A percentile compares a stretch with the other conserved stretches of the same genome.
Conservation (phyloP, 1,139 yeast genomes). For the Candida sanyaensis region DNA sequence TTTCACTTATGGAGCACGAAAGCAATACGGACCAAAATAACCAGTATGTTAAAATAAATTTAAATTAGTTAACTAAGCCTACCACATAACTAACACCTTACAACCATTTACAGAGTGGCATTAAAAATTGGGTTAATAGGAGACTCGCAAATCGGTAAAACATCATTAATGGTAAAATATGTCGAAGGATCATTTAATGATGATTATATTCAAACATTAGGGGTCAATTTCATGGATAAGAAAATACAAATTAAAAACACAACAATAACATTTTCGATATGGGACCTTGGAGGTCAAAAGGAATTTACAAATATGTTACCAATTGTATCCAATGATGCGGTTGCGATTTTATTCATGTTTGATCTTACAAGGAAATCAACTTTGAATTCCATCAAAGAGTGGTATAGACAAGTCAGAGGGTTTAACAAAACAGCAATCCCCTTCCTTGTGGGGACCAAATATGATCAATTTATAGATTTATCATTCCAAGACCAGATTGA, state of each 20-base stretch:
- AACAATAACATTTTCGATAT: slow-evolving; percentile 86
- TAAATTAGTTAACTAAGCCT: background rate
- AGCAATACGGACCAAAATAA: slow-evolving; percentile 26
- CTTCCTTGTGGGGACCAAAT: slow-evolving; percentile 90
- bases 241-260: slow-evolving; percentile 85
- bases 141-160: slow-evolving; percentile 97
- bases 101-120: slow-evolving; percentile 51
- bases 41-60: slow-evolving; percentile 31
- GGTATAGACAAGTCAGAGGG: slow-evolving; percentile 94
- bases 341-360: slow-evolving; percentile 89
- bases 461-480: slow-evolving; percentile 81
- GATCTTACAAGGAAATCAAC: slow-evolving; percentile 89
- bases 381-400: slow-evolving; percentile 82
- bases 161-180: slow-evolving; percentile 94
- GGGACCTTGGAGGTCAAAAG: slow-evolving; percentile 97
- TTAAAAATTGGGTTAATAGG: slow-evolving; percentile 93
- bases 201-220: slow-evolving; percentile 89
- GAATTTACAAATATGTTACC: slow-evolving; percentile 98
- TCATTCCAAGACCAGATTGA: slow-evolving; percentile 83
- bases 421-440: slow-evolving; percentile 93
- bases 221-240: slow-evolving; percentile 95
- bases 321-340: slow-evolving; percentile 89
- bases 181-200: slow-evolving; percentile 94
- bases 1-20: slow-evolving; percentile 8
- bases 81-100: slow-evolving; percentile 2